phyloP scores from a whole-genome alignment of 2,329 filamentous ascomycete species.

The Harringtonia lauricola region DNA sequence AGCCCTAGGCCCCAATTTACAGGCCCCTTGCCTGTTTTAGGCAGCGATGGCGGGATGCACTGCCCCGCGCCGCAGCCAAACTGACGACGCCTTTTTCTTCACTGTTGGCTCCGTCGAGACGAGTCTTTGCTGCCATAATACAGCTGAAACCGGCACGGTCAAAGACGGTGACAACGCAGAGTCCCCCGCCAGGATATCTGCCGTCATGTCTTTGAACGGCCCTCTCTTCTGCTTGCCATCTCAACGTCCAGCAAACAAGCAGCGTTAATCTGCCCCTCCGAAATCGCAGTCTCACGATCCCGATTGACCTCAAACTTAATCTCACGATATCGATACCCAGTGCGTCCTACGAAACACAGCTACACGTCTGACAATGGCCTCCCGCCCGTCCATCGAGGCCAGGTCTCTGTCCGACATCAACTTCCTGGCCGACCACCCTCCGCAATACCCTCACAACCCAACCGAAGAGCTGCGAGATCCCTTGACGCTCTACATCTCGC shows the following conservation, averaged over 20 bases:
- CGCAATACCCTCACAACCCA: slow-evolving; percentile 71
- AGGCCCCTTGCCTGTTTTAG: neutral
- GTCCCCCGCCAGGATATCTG: too few relatives aligned
- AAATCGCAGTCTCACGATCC: too few relatives aligned
- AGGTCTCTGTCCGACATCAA: slow-evolving; percentile 73
- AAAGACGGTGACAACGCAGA: too few relatives aligned
- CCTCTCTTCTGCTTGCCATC: too few relatives aligned
- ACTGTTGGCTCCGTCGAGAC: neutral
- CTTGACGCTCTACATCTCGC: slow-evolving; percentile 79
- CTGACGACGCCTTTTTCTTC: neutral
- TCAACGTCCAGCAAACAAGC: too few relatives aligned
- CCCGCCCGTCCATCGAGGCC: slow-evolving; percentile 50
- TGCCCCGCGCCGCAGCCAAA: neutral
- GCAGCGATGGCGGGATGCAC: neutral
- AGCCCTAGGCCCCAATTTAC: neutral
- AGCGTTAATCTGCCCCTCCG: too few relatives aligned
- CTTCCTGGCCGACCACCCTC: slow-evolving; percentile 72
- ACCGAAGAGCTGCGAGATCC: slow-evolving; percentile 57
- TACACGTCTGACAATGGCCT: too few relatives aligned
- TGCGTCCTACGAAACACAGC: neutral
- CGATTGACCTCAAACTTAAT: too few relatives aligned
- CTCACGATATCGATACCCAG: neutral
- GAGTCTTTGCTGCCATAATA: too few relatives aligned
- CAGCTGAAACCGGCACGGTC: too few relatives aligned
- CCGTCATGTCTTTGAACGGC: too few relatives aligned